Percentiles rank a stretch among this genome's conserved stretches.
Conservation (phyloP, 2,329 filamentous ascomycete genomes). For the Blastomyces percursus region DNA sequence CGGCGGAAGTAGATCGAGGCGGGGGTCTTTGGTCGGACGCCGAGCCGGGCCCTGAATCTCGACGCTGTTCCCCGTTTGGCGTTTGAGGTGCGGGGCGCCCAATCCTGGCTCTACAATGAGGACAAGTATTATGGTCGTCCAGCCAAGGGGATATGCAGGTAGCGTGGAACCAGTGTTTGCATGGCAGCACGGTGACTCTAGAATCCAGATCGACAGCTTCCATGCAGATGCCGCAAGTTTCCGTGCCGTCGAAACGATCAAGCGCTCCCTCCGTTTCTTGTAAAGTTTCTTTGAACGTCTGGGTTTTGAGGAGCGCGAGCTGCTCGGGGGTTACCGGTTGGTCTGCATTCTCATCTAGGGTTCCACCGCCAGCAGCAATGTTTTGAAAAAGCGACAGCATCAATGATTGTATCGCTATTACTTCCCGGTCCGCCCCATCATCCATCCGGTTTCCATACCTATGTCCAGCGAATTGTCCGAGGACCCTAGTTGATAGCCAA, state of each 20-base stretch:
- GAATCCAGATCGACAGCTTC: constrained; percentile 65
- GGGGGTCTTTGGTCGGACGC: not conserved
- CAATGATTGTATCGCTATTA: constrained; percentile 17
- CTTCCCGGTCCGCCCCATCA: constrained; percentile 2
- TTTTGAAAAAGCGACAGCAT: constrained; percentile 41
- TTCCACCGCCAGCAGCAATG: constrained; percentile 52
- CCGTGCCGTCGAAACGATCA: constrained; percentile 54
- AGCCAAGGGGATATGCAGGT: constrained; percentile 75
- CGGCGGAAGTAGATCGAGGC: not conserved
- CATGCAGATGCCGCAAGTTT: constrained; percentile 92
- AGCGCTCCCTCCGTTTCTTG: constrained; percentile 57
- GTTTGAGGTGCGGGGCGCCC: constrained; percentile 22
- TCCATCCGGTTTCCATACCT: not conserved
- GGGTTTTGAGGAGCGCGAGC: constrained; percentile 52
- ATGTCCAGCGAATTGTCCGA: not conserved
- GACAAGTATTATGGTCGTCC: constrained; percentile 83
- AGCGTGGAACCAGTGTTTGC: constrained; percentile 88
- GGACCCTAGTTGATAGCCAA: not conserved
- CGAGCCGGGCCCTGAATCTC: not conserved
- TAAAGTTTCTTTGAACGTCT: constrained; percentile 58
- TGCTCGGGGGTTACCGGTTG: not conserved
- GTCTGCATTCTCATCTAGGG: not conserved
- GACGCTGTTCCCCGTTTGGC: constrained; percentile 38
- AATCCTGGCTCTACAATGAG: constrained; percentile 41
- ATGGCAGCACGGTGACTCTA: constrained; percentile 68